Conservation (phyloP, 805 yeast genomes). For the Candida endomychidarum region DNA sequence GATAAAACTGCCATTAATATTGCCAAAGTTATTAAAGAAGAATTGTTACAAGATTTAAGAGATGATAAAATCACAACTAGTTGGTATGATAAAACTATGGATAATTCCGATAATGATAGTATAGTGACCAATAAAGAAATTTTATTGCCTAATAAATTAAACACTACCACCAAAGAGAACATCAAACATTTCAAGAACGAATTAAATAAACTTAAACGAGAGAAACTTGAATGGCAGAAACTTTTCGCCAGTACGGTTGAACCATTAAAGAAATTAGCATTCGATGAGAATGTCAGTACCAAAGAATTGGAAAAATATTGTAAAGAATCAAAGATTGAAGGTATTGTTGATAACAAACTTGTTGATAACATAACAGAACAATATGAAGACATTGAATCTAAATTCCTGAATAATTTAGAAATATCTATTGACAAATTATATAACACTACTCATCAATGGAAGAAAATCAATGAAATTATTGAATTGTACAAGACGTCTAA, state of each 20-base stretch:
- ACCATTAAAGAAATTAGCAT: not conserved
- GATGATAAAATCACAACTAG: conserved; percentile 62
- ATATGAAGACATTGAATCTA: conserved; percentile 12
- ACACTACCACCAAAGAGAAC: conserved; percentile 49
- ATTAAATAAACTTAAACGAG: conserved; percentile 43
- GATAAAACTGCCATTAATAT: conserved; percentile 47
- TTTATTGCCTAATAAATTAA: conserved; percentile 59
- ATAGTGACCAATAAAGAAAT: conserved; percentile 26
- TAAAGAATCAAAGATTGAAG: not conserved
- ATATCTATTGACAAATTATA: conserved; percentile 39
- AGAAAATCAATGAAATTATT: conserved; percentile 24
- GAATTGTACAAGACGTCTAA: conserved; percentile 18
- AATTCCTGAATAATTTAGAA: conserved; percentile 22
- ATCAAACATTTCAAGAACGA: conserved; percentile 47
- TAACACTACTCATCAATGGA: conserved; percentile 29
- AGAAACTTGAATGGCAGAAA: conserved; percentile 48
- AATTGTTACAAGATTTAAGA: conserved; percentile 55
- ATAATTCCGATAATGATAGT: conserved; percentile 18
- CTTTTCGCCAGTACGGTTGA: conserved; percentile 9
- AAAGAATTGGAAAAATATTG: conserved; percentile 8
- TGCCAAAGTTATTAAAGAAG: conserved; percentile 65
- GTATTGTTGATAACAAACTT: conserved; percentile 3
- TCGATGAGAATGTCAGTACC: conserved; percentile 6
- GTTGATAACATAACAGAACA: not conserved
- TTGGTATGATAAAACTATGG: conserved; percentile 54